These are phyloP conservation scores for Xylaria scruposa DNA, from an alignment of 495 filamentous ascomycete genomes.

Conservation along the genomic window DNA sequence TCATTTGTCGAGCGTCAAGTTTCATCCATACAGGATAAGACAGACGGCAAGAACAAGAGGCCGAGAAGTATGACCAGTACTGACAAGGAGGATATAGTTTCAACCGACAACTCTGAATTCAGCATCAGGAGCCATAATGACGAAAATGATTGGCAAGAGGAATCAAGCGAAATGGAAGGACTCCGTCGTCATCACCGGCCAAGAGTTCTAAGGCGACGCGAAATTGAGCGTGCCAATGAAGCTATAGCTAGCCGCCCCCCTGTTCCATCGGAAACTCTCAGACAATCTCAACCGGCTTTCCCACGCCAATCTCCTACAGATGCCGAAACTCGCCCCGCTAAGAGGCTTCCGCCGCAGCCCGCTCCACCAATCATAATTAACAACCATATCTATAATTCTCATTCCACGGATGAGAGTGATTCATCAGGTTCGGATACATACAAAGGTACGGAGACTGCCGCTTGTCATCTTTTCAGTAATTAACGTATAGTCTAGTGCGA, in stretches of 20 bases:
- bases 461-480: not conserved
- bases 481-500: not conserved
- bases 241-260: not conserved
- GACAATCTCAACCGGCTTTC: not conserved
- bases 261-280: not conserved
- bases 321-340: not conserved
- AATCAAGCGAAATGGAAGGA: not conserved
- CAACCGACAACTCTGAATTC: not conserved
- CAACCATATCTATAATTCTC: not conserved
- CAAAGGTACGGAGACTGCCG: not conserved
- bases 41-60: not conserved
- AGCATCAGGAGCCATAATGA: not conserved
- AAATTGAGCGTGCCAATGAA: not conserved
- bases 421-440: not conserved
- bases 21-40: not conserved
- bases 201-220: not conserved
- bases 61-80: not conserved
- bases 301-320: not conserved
- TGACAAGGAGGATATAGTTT: not conserved
- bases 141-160: not conserved
- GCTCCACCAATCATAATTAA: not conserved
- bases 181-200: not conserved
- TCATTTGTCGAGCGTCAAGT: not conserved
- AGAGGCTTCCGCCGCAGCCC: not conserved
- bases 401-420: not conserved